Base-by-base conservation (phyloP, 2,329 filamentous ascomycete genomes). In the Trichophyton rubrum region DNA sequence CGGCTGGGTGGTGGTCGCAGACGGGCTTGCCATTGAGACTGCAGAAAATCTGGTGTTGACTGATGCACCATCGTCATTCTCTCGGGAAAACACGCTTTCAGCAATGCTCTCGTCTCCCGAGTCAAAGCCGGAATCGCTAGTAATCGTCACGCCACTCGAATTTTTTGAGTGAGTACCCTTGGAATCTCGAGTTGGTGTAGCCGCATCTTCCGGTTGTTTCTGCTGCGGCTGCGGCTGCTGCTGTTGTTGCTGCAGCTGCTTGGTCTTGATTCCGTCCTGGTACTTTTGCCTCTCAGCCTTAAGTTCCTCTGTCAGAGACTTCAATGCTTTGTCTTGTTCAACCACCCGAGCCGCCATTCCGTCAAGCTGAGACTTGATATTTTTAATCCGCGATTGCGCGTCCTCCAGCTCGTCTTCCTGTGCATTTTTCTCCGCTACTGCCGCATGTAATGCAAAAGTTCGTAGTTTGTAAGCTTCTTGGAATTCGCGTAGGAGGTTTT, bases 341-440 rank as follows among this genome's bases (percentile, higher is more conserved):
- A 75, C 70, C 1, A 80, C 78, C 62, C 78, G 77, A 38, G 76
- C 76, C 3, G 81, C 80, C 77, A 85, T 81, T 41, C 80, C 80
- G 67, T 84, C 80, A 20, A 86, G 73, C 69, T 85, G 83, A 64
- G 79, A 75, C 70, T 84, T 85, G 59, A 85, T 71, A 65, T 84
- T 79, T 41, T 77, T 74, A 13, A 80, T 77, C 6, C 82, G 76
- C 43, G 80, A 83, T 38, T 82, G 77, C 13, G 81, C 78, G 65
- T 85, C 83, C 62, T 84, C 81, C 0, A 83, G 74, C 68, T 85
- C 83, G 64, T 85, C 83, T n/a, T 77, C 75, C 65, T 82, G 80
- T 9, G 80, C 79, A 58, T 78, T 79, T 62, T 82, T 79, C 65
- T 84, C 81, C 3, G 78, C 79, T 40, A 78, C 71, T 2, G 78